A percentile compares a stretch with the other conserved stretches of the same genome.
Evolutionary conservation across 2,329 filamentous ascomycete species (phyloP).

Genomic region (Purpureocillium takamizusanense): DNA sequence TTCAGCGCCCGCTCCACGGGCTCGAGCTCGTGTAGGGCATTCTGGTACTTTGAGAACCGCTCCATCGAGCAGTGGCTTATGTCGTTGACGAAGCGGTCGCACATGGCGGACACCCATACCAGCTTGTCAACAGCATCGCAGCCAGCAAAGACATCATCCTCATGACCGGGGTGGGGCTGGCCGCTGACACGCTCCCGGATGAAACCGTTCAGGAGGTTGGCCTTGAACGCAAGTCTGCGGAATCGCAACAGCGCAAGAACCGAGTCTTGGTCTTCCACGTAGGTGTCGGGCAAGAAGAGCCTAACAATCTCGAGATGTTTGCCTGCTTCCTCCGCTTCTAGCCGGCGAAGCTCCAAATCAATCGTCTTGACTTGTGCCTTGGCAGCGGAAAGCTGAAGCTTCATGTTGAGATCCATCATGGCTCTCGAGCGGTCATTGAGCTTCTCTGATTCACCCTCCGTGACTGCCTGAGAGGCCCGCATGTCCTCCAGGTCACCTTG

Average conservation of each 20-base stretch:
- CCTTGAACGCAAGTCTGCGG: slow-evolving; percentile 82
- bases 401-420: slow-evolving; percentile 95
- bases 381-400: slow-evolving; percentile 79
- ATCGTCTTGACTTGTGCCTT: slow-evolving; percentile 94
- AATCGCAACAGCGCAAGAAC: slow-evolving; percentile 84
- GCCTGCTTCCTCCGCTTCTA: slow-evolving; percentile 81
- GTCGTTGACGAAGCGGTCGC: slow-evolving; percentile 72
- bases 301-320: slow-evolving; percentile 86
- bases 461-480: slow-evolving; percentile 83
- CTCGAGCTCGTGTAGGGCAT: slow-evolving; percentile 77
- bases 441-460: slow-evolving; percentile 86
- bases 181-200: slow-evolving; percentile 70
- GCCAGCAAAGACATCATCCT: slow-evolving; percentile 71
- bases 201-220: slow-evolving; percentile 66
- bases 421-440: slow-evolving; percentile 80
- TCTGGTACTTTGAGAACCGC: slow-evolving; percentile 70
- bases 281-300: slow-evolving; percentile 79
- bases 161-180: slow-evolving; percentile 55
- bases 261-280: slow-evolving; percentile 71
- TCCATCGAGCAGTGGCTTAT: slow-evolving; percentile 71
- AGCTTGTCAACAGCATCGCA: slow-evolving; percentile 81
- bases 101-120: slow-evolving; percentile 74
- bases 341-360: slow-evolving; percentile 74
- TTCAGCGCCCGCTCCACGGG: slow-evolving; percentile 86
- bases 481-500: slow-evolving; percentile 87